A percentile compares a stretch with the other conserved stretches of the same genome.
These are phyloP conservation scores for Vanderwaltozyma polyspora DNA, from an alignment of 805 yeast species.

Conservation along the genomic window DNA sequence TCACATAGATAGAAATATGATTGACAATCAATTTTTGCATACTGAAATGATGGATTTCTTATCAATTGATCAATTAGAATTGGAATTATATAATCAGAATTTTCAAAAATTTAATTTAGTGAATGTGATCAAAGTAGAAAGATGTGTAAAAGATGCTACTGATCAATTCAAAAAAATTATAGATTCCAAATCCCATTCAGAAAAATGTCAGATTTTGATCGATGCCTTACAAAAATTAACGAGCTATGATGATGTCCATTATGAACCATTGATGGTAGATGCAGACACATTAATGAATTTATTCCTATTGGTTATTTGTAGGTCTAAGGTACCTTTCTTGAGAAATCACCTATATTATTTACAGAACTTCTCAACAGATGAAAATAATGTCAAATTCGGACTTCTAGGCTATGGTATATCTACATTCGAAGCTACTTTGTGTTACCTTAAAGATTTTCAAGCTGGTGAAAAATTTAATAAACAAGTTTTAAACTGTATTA, in stretches of 20 bases:
- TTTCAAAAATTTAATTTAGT: constrained; percentile 20
- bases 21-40: no score
- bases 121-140: constrained; percentile 28
- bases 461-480: not conserved
- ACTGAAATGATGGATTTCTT: constrained; percentile 21
- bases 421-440: constrained; percentile 72
- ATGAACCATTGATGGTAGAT: constrained; percentile 34
- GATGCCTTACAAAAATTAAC: constrained; percentile 45
- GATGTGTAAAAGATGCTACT: constrained; percentile 41
- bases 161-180: constrained; percentile 38
- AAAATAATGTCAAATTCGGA: constrained; percentile 43
- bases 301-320: constrained; percentile 56
- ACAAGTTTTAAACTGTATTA: not conserved
- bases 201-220: constrained; percentile 39
- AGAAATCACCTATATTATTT: constrained; percentile 59
- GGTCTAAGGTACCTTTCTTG: constrained; percentile 46
- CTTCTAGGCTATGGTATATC: constrained; percentile 66
- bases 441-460: constrained; percentile 36
- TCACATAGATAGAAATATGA: no score
- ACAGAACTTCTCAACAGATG: constrained; percentile 35
- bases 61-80: constrained; percentile 34
- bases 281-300: constrained; percentile 77
- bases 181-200: constrained; percentile 35
- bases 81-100: constrained; percentile 33
- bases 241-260: constrained; percentile 5